Evolutionary conservation across 2,329 filamentous ascomycete species (phyloP), one percentile per base, ranked within the genome.

Genomic region (Exophiala lecanii-corni): DNA sequence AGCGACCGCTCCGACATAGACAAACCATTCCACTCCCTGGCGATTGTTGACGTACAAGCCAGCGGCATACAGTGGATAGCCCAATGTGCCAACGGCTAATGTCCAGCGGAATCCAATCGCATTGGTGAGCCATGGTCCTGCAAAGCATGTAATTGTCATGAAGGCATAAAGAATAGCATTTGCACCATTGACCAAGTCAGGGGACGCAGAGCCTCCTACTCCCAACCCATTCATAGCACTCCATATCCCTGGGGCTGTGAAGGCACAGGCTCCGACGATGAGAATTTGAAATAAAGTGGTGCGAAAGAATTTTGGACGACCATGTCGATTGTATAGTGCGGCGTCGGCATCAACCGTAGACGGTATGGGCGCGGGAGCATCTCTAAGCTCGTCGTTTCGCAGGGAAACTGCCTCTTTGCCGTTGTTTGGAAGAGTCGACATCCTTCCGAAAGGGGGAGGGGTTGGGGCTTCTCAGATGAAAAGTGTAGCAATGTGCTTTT

Each of bases 221-320:
- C 64, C 63, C 45, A 62, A 60, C 56, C 62, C 61, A 49, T 71
- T 71, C 9, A 72, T 55, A 3, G 69, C 69, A 43, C 68, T 71
- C 68, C 69, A 73, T 18, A 72, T 71, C 3, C 68, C 69, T 0
- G 68, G 69, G 32, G 70, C 67, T 1, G 66, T 71, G 54, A 72
- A 72, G 2, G 63, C 64, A 16, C 66, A 66, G 35, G 66, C 47
- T 15, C 70, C 70, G 3, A 71, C 65, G 13, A 72, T 43, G 28
- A 72, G 65, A 37, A 69, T 69, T 44, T 72, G 69, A 57, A 69
- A 72, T 1, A 72, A 55, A 3, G 70, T 70, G 32, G 67, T 69
- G 12, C 70, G 65, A 50, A 39, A 52, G 32, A 52, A 50, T 2
- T 31, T 18, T 12, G 26, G 9, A 16, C 45, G 35, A 36, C 33